These are phyloP conservation scores for Basidiobolus meristosporus DNA, from an alignment of 371 early-diverging fungal genomes.

Conservation along the genomic window DNA sequence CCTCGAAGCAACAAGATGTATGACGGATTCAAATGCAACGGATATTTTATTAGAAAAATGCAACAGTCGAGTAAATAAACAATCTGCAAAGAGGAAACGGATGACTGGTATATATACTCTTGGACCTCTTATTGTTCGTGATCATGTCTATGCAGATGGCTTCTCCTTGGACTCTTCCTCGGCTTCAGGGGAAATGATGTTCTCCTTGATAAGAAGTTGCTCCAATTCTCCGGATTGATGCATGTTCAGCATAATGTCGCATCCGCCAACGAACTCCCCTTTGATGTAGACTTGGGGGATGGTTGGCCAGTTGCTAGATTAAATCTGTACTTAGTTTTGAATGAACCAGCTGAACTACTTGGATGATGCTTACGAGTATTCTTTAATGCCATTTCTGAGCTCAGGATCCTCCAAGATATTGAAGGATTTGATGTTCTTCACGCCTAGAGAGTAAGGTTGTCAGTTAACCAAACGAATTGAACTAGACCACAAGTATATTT, in stretches of 20 bases:
- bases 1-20: no score
- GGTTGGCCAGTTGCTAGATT: constrained; percentile 79
- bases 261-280: constrained; percentile 94
- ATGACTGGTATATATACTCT: no score
- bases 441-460: constrained; percentile 17
- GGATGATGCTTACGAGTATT: constrained; percentile 47
- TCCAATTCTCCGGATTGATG: constrained; percentile 80
- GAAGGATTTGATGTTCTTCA: constrained; percentile 47
- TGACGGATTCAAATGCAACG: no score
- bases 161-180: constrained; percentile 1
- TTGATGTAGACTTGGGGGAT: constrained; percentile 96
- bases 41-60: no score
- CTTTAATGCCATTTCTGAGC: constrained; percentile 81
- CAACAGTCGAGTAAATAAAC: no score
- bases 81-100: no score
- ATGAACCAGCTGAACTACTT: neutral
- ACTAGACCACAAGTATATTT: constrained; percentile 2
- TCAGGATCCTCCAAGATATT: constrained; percentile 83
- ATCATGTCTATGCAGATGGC: neutral
- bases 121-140: no score
- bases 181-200: constrained; percentile 21
- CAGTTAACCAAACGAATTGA: no score
- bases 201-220: constrained; percentile 60
- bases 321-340: neutral
- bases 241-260: constrained; percentile 87